Evolutionary conservation across 129 eudicot species (phyloP).

Genomic region (Dittrichia graveolens): DNA sequence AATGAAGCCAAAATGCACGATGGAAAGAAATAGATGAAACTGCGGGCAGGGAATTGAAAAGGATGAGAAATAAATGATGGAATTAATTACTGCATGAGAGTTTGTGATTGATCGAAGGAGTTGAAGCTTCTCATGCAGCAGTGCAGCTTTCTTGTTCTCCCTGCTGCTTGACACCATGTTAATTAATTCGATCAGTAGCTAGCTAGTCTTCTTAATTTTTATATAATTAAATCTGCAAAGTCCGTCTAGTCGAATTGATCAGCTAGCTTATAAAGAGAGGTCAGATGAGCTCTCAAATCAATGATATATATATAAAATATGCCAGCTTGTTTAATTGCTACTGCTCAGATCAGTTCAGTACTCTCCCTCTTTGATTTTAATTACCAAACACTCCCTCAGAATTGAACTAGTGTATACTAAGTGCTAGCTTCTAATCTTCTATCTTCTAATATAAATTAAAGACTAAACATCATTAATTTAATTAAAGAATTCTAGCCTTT

Average conservation of each 20-base stretch:
- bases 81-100: conserved; percentile 92
- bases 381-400: conserved; percentile 36
- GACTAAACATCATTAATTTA: too few species aligned
- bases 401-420: not conserved
- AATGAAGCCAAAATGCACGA: conserved; percentile 29
- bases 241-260: conserved; percentile 1
- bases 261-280: conserved; percentile 46
- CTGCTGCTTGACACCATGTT: conserved; percentile 68
- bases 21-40: conserved; percentile 22
- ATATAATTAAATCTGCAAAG: conserved; percentile 28
- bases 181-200: not conserved
- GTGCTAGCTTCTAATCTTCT: not conserved
- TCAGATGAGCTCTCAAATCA: conserved; percentile 55
- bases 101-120: conserved; percentile 93
- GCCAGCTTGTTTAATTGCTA: conserved; percentile 61
- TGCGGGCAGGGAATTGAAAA: not conserved
- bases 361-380: conserved; percentile 39
- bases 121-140: conserved; percentile 98
- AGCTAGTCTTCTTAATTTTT: conserved; percentile 7
- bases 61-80: not conserved
- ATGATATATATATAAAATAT: too few species aligned
- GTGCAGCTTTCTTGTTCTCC: conserved; percentile 69
- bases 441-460: too few species aligned
- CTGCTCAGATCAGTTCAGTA: conserved; percentile 36
- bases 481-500: too few species aligned